Evolutionary conservation across 2,329 filamentous ascomycete species (phyloP), one percentile per base, ranked within the genome.

Genomic region (Coniella lustricola): DNA sequence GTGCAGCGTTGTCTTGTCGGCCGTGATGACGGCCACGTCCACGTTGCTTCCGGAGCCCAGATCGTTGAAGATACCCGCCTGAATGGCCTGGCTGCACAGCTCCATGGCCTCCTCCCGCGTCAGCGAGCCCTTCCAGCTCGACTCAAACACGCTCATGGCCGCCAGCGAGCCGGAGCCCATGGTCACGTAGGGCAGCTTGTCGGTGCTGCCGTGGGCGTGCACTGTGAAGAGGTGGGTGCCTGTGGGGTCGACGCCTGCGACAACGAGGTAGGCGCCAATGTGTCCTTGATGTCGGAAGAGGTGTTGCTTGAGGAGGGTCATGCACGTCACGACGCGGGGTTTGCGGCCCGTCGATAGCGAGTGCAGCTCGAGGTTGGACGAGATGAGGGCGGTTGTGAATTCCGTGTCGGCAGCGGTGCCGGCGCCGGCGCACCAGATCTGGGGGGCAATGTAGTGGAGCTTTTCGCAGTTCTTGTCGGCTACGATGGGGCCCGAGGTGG

Each of bases 401-500:
- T 98, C 93, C 57, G 91, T 97, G 70, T 98, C 93, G 62, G 93
- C 93, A 54, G 93, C 93, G 44, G 93, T 98, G 69, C 94, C 93
- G 59, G 93, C 94, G 60, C 93, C 93, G 9, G 93, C 93, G 72
- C 93, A 98, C 93, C 93, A 98, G 71, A 98, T 98, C 70, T 96
- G 90, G 52, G 93, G 91, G 37, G 93, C 79, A 68, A 98, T 98
- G 77, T 94, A 98, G 75, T 98, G 93, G 56, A 98, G 84, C 76
- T 98, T 98, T 75, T 98, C 91, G 76, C 93, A 97, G 80, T 98
- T 98, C 88, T 98, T 98, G 81, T 98, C 93, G 70, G 94, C 94
- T 60, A 98, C 93, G 71, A 98, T 98, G 58, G 93, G 90, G 32
- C 93, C 93, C 56, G 87, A 94, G 40, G 93, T 98, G 56, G 93